phyloP scores from a whole-genome alignment of 1,284 basidiomycete genomes.

The Volvariella surrecta region DNA sequence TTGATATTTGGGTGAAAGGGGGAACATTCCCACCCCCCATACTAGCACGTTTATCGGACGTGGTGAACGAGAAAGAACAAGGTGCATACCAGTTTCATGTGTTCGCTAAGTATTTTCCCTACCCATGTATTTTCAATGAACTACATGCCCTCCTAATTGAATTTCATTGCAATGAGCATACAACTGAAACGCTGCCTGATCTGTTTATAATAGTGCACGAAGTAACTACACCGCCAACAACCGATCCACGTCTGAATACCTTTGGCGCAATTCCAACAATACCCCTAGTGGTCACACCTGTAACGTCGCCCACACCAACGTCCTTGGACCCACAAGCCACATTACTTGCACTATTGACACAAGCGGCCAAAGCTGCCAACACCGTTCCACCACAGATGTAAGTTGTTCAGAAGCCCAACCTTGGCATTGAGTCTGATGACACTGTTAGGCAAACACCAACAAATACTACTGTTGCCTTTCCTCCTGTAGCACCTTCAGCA shows the following conservation, averaged over 20 bases:
- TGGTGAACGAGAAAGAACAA: conserved; percentile 61
- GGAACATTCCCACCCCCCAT: conserved; percentile 74
- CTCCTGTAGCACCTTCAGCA: conserved; percentile 13
- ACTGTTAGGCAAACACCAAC: conserved; percentile 49
- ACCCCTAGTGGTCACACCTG: conserved; percentile 17
- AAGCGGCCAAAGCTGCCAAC: conserved; percentile 38
- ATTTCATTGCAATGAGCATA: conserved; percentile 42
- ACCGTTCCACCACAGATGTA: conserved; percentile 23
- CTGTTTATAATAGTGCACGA: conserved; percentile 57
- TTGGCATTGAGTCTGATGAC: conserved; percentile 8
- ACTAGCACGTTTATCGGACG: conserved; percentile 56
- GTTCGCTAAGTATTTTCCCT: conserved; percentile 73
- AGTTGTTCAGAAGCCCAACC: conserved; percentile 11
- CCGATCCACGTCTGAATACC: conserved; percentile 32
- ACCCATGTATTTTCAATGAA: conserved; percentile 52
- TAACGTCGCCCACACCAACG: conserved; percentile 18
- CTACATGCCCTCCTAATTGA: conserved; percentile 32
- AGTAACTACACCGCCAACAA: conserved; percentile 19
- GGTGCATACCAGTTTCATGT: conserved; percentile 70
- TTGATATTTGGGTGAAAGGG: conserved; percentile 90
- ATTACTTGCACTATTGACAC: conserved; percentile 57
- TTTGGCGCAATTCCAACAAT: conserved; percentile 16
- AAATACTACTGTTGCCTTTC: conserved; percentile 32
- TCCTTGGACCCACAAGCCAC: conserved; percentile 45
- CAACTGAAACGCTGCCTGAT: conserved; percentile 60